Evolutionary conservation across 306 rosid species (phyloP).

Genomic region (Vigna mungo): DNA sequence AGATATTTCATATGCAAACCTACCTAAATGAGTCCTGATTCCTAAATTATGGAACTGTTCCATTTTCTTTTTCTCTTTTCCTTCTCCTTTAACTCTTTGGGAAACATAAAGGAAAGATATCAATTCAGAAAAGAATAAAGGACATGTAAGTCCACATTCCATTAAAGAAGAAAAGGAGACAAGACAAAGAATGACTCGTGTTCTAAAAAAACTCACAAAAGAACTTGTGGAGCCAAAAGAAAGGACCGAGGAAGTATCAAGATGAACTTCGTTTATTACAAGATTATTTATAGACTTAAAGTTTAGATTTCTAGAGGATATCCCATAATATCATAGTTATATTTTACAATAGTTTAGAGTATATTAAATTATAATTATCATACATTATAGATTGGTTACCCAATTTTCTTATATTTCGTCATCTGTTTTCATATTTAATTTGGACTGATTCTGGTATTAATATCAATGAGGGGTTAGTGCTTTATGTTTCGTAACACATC

Average conservation of each 20-base stretch:
- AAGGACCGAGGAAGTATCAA: background rate
- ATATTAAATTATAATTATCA: background rate
- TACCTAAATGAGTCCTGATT: background rate
- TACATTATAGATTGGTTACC: background rate
- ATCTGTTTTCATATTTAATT: background rate
- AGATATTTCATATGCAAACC: background rate
- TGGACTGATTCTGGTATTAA: background rate
- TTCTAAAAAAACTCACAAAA: background rate
- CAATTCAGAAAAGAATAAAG: background rate
- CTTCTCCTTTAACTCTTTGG: background rate
- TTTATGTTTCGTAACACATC: conserved; percentile 3
- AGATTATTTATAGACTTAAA: background rate
- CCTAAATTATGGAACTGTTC: conserved; percentile 7
- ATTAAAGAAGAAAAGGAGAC: background rate
- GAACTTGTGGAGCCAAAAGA: conserved; percentile 2
- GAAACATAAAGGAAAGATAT: background rate
- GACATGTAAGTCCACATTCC: background rate
- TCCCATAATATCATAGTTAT: background rate
- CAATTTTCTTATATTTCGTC: background rate
- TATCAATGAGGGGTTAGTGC: background rate
- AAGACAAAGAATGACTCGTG: background rate
- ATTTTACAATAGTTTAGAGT: background rate
- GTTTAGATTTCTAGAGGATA: background rate
- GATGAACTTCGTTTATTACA: background rate
- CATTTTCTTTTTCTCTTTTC: background rate